Evolutionary conservation across 176 grass and related monocot genomes (phyloP).

Genomic region (Guadua angustifolia): DNA sequence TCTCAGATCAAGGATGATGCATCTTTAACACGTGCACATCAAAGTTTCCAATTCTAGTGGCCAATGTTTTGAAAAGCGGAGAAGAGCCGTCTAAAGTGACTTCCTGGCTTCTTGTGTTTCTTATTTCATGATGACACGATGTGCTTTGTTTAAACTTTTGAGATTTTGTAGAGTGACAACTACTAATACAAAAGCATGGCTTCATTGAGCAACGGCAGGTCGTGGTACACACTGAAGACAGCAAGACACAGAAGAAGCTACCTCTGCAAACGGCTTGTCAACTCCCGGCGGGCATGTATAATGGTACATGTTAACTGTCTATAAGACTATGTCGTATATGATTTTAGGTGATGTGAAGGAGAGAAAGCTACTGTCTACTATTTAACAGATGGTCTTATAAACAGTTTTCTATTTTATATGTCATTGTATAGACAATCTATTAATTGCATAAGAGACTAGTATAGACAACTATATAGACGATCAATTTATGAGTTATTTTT

Average conservation of each 20-base stretch:
- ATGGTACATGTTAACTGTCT: too few species aligned
- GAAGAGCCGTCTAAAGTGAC: background rate
- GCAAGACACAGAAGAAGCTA: background rate
- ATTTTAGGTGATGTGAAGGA: too few species aligned
- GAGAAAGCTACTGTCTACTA: too few species aligned
- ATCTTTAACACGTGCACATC: background rate
- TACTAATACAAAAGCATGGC: constrained; percentile 6
- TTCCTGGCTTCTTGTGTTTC: background rate
- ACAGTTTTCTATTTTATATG: too few species aligned
- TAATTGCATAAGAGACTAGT: too few species aligned
- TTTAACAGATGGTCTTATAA: too few species aligned
- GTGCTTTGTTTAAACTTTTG: background rate
- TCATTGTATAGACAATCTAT: too few species aligned
- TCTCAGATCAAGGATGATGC: background rate
- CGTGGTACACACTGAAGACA: background rate
- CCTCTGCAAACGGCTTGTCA: constrained; percentile 24
- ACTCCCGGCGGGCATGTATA: too few species aligned
- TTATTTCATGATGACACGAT: background rate
- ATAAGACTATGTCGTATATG: too few species aligned
- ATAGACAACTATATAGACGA: too few species aligned
- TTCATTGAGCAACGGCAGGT: background rate
- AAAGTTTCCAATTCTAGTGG: background rate
- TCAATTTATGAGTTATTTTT: too few species aligned
- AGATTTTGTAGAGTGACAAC: background rate
- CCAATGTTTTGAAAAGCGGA: background rate